These are phyloP conservation scores for Silene uniflora DNA, from an alignment of 148 eudicot species.

Conservation along the genomic window DNA sequence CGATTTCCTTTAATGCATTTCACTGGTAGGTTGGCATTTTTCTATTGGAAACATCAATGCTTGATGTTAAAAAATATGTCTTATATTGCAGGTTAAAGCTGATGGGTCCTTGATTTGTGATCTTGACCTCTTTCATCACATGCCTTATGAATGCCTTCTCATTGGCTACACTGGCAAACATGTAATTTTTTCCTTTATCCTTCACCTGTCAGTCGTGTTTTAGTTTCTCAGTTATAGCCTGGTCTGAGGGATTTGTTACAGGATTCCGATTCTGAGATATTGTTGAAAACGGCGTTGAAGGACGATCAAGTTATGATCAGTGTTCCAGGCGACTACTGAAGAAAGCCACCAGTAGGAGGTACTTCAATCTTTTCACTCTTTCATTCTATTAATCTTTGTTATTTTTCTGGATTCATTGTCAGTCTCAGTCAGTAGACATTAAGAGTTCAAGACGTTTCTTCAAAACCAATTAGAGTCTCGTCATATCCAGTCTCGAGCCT, in stretches of 20 bases:
- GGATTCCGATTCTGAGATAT: conserved; percentile 39
- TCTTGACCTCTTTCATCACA: too few species aligned
- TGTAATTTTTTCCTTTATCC: too few species aligned
- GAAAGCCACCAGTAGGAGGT: conserved; percentile 95
- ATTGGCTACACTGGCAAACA: too few species aligned
- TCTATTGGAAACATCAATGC: neutral
- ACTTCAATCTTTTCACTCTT: conserved; percentile 12
- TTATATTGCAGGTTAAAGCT: conserved; percentile 62
- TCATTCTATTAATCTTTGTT: neutral
- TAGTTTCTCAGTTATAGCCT: neutral
- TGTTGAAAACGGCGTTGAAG: too few species aligned
- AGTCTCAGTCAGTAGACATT: neutral
- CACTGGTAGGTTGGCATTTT: neutral
- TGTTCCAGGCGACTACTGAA: too few species aligned
- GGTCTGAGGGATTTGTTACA: conserved; percentile 27
- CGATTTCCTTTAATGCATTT: neutral
- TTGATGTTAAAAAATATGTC: neutral
- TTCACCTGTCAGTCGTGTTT: too few species aligned
- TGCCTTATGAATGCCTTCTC: too few species aligned
- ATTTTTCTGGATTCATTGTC: neutral
- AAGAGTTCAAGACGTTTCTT: neutral
- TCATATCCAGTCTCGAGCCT: neutral
- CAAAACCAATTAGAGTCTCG: neutral
- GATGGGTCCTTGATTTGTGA: conserved; percentile 76
- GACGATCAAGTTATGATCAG: too few species aligned